Evolutionary conservation across 768 basidiomycete genomes (phyloP).

Genomic region (Artomyces pyxidatus): DNA sequence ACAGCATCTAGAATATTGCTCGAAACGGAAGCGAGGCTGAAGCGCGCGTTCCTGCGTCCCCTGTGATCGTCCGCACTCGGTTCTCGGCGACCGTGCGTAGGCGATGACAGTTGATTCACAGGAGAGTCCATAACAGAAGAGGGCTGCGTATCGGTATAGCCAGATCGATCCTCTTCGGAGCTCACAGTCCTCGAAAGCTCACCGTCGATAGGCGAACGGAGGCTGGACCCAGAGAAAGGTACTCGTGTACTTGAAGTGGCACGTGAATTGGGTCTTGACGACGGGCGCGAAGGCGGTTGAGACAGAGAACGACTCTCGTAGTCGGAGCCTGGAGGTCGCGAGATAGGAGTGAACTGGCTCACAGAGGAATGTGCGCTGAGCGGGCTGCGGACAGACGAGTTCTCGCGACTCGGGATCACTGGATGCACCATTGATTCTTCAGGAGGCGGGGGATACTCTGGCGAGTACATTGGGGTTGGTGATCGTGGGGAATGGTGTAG

Average conservation of each 20-base stretch:
- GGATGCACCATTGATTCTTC: too few relatives aligned
- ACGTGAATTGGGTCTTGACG: background rate
- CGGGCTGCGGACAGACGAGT: background rate
- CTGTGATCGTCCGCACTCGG: conserved; percentile 4
- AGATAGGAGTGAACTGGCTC: background rate
- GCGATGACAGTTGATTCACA: background rate
- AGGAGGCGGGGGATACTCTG: too few relatives aligned
- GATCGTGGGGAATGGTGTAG: conserved; percentile 19
- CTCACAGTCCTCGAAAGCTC: background rate
- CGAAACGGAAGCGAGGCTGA: conserved; percentile 10
- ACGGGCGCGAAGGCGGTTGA: background rate
- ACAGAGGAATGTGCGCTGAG: background rate
- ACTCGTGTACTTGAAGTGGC: background rate
- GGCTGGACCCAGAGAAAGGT: background rate
- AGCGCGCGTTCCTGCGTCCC: conserved; percentile 6
- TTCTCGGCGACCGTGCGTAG: background rate
- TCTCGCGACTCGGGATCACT: too few relatives aligned
- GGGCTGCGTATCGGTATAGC: background rate
- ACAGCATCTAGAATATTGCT: conserved; percentile 10
- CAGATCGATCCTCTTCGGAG: background rate
- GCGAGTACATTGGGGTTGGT: conserved; percentile 28
- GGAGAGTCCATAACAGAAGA: background rate
- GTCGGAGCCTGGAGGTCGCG: background rate
- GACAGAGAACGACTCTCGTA: conserved; percentile 1
- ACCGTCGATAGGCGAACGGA: background rate